Percentiles rank a stretch among this genome's conserved stretches.
phyloP scores from a whole-genome alignment of 257 asterid species.

The Salvia splendens region DNA sequence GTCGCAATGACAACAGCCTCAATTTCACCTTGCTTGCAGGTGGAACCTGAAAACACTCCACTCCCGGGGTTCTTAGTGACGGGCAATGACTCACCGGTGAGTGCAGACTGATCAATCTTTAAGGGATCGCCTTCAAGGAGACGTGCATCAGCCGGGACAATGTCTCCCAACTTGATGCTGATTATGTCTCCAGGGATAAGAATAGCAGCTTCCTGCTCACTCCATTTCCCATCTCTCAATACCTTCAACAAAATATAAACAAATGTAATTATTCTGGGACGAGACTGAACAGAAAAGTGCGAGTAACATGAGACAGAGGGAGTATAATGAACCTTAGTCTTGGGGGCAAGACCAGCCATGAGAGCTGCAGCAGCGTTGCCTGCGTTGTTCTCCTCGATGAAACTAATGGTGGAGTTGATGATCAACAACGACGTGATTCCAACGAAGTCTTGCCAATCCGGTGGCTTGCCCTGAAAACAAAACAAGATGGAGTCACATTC shows the following conservation, averaged over 20 bases:
- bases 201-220: conserved; percentile 74
- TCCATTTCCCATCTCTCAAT: conserved; percentile 72
- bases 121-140: conserved; percentile 81
- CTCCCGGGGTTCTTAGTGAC: conserved; percentile 62
- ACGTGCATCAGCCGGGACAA: conserved; percentile 81
- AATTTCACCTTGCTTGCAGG: conserved; percentile 86
- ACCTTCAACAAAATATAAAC: conserved; percentile 37
- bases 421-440: conserved; percentile 55
- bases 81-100: conserved; percentile 81
- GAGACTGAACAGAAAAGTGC: no score
- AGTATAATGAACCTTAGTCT: conserved; percentile 47
- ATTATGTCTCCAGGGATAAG: conserved; percentile 81
- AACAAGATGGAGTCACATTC: not conserved
- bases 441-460: conserved; percentile 78
- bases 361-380: conserved; percentile 78
- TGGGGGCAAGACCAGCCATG: conserved; percentile 76
- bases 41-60: conserved; percentile 79
- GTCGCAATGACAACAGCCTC: conserved; percentile 86
- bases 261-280: no score
- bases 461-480: conserved; percentile 54
- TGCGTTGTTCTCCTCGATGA: conserved; percentile 74
- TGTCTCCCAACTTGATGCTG: conserved; percentile 81
- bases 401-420: conserved; percentile 73
- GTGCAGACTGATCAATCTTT: conserved; percentile 81
- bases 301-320: not conserved